Evolutionary conservation across 2,329 filamentous ascomycete species (phyloP), one percentile per base, ranked within the genome.

Genomic region (Venturia oleaginea): DNA sequence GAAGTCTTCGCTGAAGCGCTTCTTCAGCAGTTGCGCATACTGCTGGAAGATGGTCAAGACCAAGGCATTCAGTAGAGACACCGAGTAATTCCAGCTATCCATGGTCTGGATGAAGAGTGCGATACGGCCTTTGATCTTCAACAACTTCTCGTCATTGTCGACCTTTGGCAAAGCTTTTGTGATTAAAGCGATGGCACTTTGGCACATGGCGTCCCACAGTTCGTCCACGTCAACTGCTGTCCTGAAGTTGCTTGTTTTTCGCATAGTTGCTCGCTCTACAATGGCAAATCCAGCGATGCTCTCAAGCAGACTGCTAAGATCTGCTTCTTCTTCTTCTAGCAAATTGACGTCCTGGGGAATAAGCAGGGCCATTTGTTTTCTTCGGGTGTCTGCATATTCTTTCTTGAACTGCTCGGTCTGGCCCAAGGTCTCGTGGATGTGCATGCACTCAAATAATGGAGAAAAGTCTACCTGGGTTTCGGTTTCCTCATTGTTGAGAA

Each of bases 201-300:
- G 90, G 72, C 93, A 97, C 90, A 97, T 94, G 0, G 92, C 97
- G 71, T 97, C 93, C 94, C 94, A 99, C 2, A 99, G 80, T 76
- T 97, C 94, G 72, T 99, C 94, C 75, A 93, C 92, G 78, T 99
- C 94, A 68, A 90, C 85, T 13, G 85, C 79, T 34, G 91, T 89
- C 67, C 94, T 86, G 61, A 99, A 79, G 71, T 94, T 90, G 1
- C 91, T 90, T 0, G 89, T 88, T 68, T 89, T 89, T 68, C 88
- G 88, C 86, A 97, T 92, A 0, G 94, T 99, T 11, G 91, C 91
- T 70, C 91, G 92, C 74, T 99, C 94, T 48, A 99, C 91, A 66
- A 99, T 97, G 7, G 93, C 91, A 75, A 99, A 99, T 0, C 94
- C 94, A 30, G 93, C 88, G 75, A 99, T 96, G 64, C 92, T 91